phyloP scores from a whole-genome alignment of 108 stramenopile species.

The Aureococcus anophagefferens region DNA sequence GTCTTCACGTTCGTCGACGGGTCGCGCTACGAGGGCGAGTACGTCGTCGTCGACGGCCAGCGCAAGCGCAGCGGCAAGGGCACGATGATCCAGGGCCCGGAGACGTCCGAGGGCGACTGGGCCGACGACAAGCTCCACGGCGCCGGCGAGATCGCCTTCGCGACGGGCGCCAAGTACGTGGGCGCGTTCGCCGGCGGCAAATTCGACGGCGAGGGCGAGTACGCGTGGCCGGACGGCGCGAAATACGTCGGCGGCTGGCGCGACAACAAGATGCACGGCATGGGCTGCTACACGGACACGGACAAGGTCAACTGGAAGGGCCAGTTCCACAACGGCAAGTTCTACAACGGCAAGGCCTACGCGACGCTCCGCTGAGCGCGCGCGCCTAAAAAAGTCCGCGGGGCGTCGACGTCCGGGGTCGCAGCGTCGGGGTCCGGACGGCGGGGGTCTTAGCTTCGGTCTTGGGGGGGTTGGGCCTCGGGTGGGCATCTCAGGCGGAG shows the following conservation, averaged over 20 bases:
- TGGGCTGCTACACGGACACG: conserved; percentile 12
- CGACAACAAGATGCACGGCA: conserved; percentile 12
- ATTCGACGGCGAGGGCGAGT: conserved; percentile 3
- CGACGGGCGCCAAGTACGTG: conserved; percentile 4
- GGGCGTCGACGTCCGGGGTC: no score
- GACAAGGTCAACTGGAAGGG: conserved; percentile 9
- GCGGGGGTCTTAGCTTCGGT: no score
- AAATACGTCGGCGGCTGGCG: conserved; percentile 6
- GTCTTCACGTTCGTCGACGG: not conserved
- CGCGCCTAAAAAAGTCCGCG: no score
- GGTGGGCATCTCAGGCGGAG: no score
- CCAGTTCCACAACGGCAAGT: conserved; percentile 9
- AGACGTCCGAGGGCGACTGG: conserved; percentile 13
- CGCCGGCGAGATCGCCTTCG: conserved; percentile 1
- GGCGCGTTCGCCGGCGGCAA: not conserved
- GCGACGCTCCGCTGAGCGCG: not conserved
- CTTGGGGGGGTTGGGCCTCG: no score
- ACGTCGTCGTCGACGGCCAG: not conserved
- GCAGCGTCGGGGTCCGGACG: no score
- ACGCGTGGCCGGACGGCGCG: conserved; percentile 15
- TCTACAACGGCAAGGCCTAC: conserved; percentile 8
- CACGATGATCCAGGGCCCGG: conserved; percentile 2
- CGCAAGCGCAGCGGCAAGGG: not conserved
- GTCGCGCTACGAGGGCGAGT: not conserved
- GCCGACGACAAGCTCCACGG: conserved; percentile 11